Conservation (phyloP, 208 protist species). For the Naegleria lovaniensis region DNA sequence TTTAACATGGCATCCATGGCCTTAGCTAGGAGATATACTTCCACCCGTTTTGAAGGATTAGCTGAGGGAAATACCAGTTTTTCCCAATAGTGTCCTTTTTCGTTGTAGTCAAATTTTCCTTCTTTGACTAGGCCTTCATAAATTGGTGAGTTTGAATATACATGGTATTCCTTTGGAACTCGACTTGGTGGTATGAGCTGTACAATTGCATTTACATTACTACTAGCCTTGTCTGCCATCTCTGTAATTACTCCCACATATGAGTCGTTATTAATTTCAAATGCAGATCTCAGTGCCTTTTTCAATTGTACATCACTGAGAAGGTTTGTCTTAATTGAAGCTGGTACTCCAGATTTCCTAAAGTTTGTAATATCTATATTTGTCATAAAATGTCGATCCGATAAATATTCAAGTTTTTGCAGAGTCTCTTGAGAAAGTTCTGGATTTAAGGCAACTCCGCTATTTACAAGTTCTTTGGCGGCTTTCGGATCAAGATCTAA, state of each 20-base stretch:
- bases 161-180: not conserved
- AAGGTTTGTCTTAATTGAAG: not conserved
- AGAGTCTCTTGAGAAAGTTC: not conserved
- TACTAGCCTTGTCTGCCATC: not conserved
- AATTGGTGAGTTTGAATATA: conserved; percentile 10
- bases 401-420: not conserved
- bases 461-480: not conserved
- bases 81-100: not conserved
- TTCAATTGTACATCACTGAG: not conserved
- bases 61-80: conserved; percentile 19
- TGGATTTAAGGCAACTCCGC: not conserved
- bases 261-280: not conserved
- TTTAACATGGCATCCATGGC: not conserved
- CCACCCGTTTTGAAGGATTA: not conserved
- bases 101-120: not conserved
- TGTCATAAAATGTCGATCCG: not conserved
- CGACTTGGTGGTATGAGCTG: not conserved
- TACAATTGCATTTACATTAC: not conserved
- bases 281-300: not conserved
- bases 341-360: not conserved
- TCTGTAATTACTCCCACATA: not conserved
- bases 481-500: not conserved
- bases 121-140: not conserved
- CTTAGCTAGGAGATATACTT: conserved; percentile 13
- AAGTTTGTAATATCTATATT: not conserved